phyloP scores from a whole-genome alignment of 768 basidiomycete species.

The Lactarius sanguifluus region DNA sequence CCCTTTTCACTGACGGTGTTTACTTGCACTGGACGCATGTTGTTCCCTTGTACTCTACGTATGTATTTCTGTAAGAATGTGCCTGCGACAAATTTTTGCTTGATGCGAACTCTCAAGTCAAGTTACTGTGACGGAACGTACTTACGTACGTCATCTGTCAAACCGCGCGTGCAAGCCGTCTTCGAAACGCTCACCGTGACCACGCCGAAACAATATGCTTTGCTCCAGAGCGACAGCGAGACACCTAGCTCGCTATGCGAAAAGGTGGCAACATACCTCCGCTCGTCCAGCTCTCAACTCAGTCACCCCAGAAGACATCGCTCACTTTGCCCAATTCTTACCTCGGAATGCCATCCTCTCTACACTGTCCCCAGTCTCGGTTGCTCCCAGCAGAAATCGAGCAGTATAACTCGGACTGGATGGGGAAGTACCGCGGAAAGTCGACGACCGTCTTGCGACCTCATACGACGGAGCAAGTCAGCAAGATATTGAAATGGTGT shows the following conservation, averaged over 20 bases:
- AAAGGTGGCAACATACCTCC: conserved; percentile 32
- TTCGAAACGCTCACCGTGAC: background rate
- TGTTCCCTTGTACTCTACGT: background rate
- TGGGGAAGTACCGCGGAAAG: conserved; percentile 89
- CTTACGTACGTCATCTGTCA: background rate
- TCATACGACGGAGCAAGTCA: conserved; percentile 83
- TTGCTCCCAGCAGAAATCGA: conserved; percentile 64
- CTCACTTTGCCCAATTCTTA: conserved; percentile 66
- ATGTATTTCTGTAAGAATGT: background rate
- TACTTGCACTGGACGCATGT: background rate
- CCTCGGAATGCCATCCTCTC: conserved; percentile 64
- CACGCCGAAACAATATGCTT: conserved; percentile 17
- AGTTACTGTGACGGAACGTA: background rate
- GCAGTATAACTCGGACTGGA: conserved; percentile 90
- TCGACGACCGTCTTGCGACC: conserved; percentile 88
- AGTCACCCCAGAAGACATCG: conserved; percentile 58
- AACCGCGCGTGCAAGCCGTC: background rate
- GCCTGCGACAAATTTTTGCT: background rate
- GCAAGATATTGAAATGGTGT: conserved; percentile 85
- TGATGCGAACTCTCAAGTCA: background rate
- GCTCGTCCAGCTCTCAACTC: conserved; percentile 35
- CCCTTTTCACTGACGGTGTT: background rate
- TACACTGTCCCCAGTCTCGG: conserved; percentile 52
- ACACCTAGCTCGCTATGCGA: conserved; percentile 11
- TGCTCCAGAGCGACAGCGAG: conserved; percentile 12